These are phyloP conservation scores for Gryganskiella cystojenkinii DNA, from an alignment of 192 early-diverging fungal genomes.

Conservation along the genomic window DNA sequence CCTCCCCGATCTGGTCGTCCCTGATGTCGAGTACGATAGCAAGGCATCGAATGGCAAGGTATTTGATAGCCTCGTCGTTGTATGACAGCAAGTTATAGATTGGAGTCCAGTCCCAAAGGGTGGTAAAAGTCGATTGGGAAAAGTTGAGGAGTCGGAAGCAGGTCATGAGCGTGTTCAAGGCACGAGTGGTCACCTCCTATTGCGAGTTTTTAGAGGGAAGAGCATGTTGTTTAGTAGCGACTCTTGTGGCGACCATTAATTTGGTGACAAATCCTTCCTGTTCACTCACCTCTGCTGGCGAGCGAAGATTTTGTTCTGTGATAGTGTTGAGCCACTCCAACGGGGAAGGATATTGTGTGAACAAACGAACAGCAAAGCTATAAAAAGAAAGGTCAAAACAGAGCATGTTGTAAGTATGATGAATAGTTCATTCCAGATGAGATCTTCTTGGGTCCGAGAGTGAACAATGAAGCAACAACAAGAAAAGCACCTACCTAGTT, in stretches of 20 bases:
- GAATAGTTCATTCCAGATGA: no score
- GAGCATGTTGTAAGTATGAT: no score
- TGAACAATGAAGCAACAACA: background rate
- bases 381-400: constrained; percentile 15
- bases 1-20: constrained; percentile 51
- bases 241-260: no score
- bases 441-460: no score
- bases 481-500: constrained; percentile 55
- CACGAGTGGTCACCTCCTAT: constrained; percentile 40
- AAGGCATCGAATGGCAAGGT: constrained; percentile 57
- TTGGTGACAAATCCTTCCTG: no score
- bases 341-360: constrained; percentile 62
- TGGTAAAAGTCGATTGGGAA: constrained; percentile 58
- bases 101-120: constrained; percentile 67
- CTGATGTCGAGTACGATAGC: constrained; percentile 60
- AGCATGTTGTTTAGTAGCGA: no score
- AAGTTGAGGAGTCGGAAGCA: constrained; percentile 61
- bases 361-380: constrained; percentile 67
- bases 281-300: constrained; percentile 24
- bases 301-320: constrained; percentile 29
- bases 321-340: constrained; percentile 60
- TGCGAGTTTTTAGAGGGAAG: no score
- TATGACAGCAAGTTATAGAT: constrained; percentile 57
- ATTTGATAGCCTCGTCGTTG: constrained; percentile 55
- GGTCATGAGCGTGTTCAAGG: constrained; percentile 60